A percentile compares a stretch with the other conserved stretches of the same genome.
Conservation (phyloP, 2,329 filamentous ascomycete genomes). For the Diplodia seriata region DNA sequence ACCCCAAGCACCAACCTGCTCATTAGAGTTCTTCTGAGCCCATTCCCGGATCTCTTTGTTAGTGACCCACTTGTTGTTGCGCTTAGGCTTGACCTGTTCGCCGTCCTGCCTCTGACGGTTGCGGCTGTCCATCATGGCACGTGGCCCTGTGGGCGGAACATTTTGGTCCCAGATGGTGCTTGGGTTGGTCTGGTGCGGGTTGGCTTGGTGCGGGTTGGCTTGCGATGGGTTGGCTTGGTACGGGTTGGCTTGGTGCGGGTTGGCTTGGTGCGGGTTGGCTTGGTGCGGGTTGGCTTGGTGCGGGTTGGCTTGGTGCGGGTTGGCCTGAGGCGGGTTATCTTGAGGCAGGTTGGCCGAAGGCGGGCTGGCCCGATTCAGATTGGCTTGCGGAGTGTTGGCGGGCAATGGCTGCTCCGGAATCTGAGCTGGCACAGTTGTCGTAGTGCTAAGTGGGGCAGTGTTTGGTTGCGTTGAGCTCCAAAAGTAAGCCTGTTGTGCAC, state of each 20-base stretch:
- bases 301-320: too few species aligned
- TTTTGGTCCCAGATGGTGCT: neutral
- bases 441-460: neutral
- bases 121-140: neutral
- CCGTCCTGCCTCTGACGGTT: neutral
- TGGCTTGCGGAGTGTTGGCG: too few species aligned
- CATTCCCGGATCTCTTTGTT: slow-evolving; percentile 32
- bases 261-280: too few species aligned
- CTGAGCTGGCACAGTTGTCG: neutral
- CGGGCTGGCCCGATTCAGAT: neutral
- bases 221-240: too few species aligned
- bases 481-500: neutral
- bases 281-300: too few species aligned
- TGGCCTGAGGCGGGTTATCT: too few species aligned
- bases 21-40: neutral
- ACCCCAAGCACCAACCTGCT: neutral
- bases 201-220: too few species aligned
- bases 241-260: too few species aligned
- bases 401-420: neutral
- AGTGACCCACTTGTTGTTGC: slow-evolving; percentile 14
- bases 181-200: neutral
- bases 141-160: neutral
- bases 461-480: neutral
- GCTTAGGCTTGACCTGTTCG: neutral
- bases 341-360: neutral